phyloP scores from a whole-genome alignment of 2,329 filamentous ascomycete genomes.

The Colletotrichum nymphaeae region DNA sequence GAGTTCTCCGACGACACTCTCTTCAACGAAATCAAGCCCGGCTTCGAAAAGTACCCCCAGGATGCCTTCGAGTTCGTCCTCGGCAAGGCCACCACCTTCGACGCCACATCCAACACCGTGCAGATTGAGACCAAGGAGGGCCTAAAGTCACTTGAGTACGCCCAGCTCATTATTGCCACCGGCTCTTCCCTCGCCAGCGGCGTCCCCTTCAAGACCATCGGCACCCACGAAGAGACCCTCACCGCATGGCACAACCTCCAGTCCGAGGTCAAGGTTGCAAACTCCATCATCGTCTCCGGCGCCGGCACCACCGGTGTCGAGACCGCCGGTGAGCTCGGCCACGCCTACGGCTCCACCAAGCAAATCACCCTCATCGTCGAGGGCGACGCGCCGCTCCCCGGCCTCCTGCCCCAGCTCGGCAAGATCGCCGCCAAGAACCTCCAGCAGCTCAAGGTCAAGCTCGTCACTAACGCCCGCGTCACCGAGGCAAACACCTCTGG shows the following conservation, averaged over 20 bases:
- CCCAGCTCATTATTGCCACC: constrained; percentile 66
- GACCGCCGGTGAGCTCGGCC: constrained; percentile 49
- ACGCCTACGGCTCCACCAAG: constrained; percentile 43
- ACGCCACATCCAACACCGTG: constrained; percentile 55
- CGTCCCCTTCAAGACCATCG: constrained; percentile 60
- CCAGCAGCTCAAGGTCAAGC: constrained; percentile 54
- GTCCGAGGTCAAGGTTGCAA: constrained; percentile 40
- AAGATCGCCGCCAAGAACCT: constrained; percentile 52
- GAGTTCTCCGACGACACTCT: constrained; percentile 55
- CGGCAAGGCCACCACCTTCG: constrained; percentile 58
- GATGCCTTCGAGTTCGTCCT: constrained; percentile 63
- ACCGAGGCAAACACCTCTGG: constrained; percentile 38
- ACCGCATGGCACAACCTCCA: constrained; percentile 48
- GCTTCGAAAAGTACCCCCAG: constrained; percentile 60
- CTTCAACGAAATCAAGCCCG: constrained; percentile 51
- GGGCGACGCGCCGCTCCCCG: constrained; percentile 33
- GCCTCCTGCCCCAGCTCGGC: constrained; percentile 45
- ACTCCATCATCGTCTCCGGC: constrained; percentile 51
- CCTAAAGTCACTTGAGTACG: constrained; percentile 56
- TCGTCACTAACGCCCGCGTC: constrained; percentile 54
- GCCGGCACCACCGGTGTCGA: constrained; percentile 53
- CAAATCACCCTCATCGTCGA: constrained; percentile 40
- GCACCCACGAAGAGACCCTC: constrained; percentile 55
- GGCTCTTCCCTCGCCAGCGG: constrained; percentile 56
- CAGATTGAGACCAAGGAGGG: constrained; percentile 50